Conservation (phyloP, 2,329 filamentous ascomycete genomes). For the Fonsecaea pedrosoi region DNA sequence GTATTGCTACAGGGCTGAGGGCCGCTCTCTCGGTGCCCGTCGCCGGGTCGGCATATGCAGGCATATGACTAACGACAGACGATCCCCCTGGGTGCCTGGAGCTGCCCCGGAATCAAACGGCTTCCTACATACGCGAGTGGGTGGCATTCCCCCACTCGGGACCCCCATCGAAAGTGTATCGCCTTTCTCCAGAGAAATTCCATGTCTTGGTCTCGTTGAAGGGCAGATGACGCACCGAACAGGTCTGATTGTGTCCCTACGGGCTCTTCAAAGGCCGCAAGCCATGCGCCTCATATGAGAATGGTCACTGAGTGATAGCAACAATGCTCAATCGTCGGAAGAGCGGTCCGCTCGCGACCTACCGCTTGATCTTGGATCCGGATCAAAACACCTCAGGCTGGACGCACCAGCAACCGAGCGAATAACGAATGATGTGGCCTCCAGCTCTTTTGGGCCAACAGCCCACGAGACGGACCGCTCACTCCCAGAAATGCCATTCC, state of each 20-base stretch:
- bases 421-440: not conserved
- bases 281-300: not conserved
- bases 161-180: not conserved
- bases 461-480: not conserved
- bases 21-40: no score
- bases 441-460: not conserved
- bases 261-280: not conserved
- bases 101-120: no score
- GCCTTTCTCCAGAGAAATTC: not conserved
- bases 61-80: not conserved
- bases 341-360: not conserved
- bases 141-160: not conserved
- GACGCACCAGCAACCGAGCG: not conserved
- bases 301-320: not conserved
- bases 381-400: not conserved
- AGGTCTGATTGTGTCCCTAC: not conserved
- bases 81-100: not conserved
- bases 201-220: not conserved
- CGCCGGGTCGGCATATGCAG: not conserved
- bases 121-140: not conserved
- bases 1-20: no score
- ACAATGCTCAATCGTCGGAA: not conserved
- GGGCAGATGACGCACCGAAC: not conserved
- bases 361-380: not conserved
- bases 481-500: not conserved